Base-by-base conservation (phyloP, 2,329 filamentous ascomycete species). In the Chaetomiaceae sp. region DNA sequence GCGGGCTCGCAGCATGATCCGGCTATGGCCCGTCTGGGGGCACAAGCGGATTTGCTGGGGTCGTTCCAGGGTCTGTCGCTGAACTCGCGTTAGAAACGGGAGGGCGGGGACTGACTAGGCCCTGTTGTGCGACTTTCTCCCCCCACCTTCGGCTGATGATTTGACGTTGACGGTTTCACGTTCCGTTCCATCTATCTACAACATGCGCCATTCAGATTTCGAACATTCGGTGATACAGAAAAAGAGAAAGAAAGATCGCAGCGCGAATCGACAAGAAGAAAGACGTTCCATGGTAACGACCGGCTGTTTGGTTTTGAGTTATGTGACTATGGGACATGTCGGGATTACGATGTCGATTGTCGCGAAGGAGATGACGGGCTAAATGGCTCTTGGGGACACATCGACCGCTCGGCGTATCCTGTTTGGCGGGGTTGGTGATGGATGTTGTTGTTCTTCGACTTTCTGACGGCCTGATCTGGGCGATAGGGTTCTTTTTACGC, bases 11-110 rank as follows among this genome's bases (percentile, higher is more conserved):
- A 68, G 42, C 67, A 68, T 37, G 69, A 71, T 4, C 74, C 75
- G 52, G 67, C 66, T n/a, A 57, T 71, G 57, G 71, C 69, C 56
- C 64, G 71, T 60, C 70, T 79, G 53, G 66, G 68, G 47, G 67
- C 69, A 27, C 76, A 77, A 63, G 73, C 76, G 44, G 84, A 87
- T 46, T 88, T 85, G 84, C 71, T 78, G 23, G 72, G 74, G 49
- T 71, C 77, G 6, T 89, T 89, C 66, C 86, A 90, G 66, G 81
- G 86, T 9, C 72, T 91, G 17, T 91, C 87, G 2, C 77, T 91
- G 58, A 87, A 87, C 64, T 80, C 81, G 59, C 78, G 79, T 56
- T 82, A 65, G 71, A 23, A 15, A 7, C 19, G 8, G 29, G n/a
- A 34, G 20, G 25, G 25, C 47, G 57, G 39, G 62, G 6, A 42